Conservation (phyloP, 1,284 basidiomycete genomes). For the Heterobasidion annosum region DNA sequence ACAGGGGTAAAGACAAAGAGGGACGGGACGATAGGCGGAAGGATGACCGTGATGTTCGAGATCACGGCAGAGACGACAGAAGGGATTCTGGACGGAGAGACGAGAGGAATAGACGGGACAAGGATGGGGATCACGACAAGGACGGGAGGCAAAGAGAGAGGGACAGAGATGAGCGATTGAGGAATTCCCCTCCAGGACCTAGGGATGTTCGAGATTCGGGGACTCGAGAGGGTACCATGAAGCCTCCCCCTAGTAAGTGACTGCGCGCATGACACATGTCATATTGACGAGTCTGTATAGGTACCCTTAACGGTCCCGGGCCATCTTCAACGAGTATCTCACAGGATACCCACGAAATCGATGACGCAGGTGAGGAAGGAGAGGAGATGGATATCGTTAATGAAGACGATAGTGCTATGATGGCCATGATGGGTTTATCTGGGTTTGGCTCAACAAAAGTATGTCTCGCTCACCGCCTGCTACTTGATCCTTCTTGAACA, state of each 20-base stretch:
- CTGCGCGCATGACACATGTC: background rate
- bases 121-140: slow-evolving; percentile 4
- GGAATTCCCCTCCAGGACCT: background rate
- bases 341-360: slow-evolving; percentile 22
- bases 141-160: slow-evolving; percentile 3
- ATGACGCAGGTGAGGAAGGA: slow-evolving; percentile 43
- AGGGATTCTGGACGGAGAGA: slow-evolving; percentile 2
- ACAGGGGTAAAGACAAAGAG: slow-evolving; percentile 2
- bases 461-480: slow-evolving; percentile 14
- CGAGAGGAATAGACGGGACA: slow-evolving; percentile 9
- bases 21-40: slow-evolving; percentile 18
- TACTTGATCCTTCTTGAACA: too few relatives aligned
- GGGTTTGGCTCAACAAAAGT: slow-evolving; percentile 92
- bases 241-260: background rate
- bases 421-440: slow-evolving; percentile 82
- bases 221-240: background rate
- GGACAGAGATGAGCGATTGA: background rate
- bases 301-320: background rate
- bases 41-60: slow-evolving; percentile 20
- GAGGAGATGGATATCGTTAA: slow-evolving; percentile 62
- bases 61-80: slow-evolving; percentile 18
- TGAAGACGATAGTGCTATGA: slow-evolving; percentile 77
- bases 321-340: slow-evolving; percentile 1
- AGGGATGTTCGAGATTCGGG: background rate
- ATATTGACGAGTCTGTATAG: background rate